Evolutionary conservation across 2,329 filamentous ascomycete species (phyloP).

Genomic region (Incumbomyces delicatus): DNA sequence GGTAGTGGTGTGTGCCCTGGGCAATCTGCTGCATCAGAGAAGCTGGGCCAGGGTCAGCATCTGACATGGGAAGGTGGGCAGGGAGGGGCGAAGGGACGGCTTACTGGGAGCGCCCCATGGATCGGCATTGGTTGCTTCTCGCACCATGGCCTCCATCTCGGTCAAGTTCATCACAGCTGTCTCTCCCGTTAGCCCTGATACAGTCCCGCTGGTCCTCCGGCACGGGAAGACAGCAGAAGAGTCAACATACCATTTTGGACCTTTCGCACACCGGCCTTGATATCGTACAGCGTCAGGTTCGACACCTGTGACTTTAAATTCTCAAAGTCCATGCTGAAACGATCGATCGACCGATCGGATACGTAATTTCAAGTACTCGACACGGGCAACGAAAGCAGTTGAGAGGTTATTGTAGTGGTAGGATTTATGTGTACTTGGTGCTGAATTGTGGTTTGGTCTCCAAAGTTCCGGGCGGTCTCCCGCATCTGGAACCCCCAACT

Average conservation of each 20-base stretch:
- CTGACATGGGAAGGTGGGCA: too few relatives aligned
- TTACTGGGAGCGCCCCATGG: conserved; percentile 64
- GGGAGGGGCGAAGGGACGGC: too few relatives aligned
- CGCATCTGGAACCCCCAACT: not conserved
- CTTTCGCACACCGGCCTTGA: conserved; percentile 91
- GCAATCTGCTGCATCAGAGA: conserved; percentile 96
- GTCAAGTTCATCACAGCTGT: conserved; percentile 96
- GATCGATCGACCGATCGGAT: not conserved
- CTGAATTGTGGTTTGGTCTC: not conserved
- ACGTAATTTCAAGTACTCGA: not conserved
- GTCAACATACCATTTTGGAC: conserved; percentile 91
- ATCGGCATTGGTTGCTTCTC: conserved; percentile 98
- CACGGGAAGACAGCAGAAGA: too few relatives aligned
- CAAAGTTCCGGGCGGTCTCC: not conserved
- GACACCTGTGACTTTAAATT: conserved; percentile 76
- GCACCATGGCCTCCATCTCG: conserved; percentile 72
- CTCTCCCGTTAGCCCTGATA: conserved; percentile 2
- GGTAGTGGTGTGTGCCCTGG: conserved; percentile 94
- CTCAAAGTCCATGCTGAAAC: conserved; percentile 68
- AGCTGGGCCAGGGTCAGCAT: conserved; percentile 40
- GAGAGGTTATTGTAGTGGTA: not conserved
- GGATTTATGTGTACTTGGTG: not conserved
- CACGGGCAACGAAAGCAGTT: not conserved
- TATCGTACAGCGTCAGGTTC: conserved; percentile 86
- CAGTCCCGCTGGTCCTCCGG: conserved; percentile 22